Evolutionary conservation across 176 grass and related monocot species (phyloP), one percentile per base, ranked within the genome.

Genomic region (Eleusine indica): DNA sequence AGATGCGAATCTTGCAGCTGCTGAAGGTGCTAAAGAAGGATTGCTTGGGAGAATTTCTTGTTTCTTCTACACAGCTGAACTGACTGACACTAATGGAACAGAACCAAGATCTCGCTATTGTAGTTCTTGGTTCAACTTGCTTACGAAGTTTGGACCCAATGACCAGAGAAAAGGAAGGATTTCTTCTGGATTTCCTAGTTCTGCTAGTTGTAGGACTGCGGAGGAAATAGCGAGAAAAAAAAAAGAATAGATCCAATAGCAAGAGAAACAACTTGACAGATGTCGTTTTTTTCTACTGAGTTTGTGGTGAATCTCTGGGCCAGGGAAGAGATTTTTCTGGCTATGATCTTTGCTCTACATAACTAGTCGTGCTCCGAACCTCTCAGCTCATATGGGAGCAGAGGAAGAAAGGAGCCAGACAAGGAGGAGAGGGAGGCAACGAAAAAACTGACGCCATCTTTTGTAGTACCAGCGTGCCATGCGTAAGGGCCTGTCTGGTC

Each of bases 381-480:
- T 79, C 74, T 83, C 73, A 70, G 84, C 74, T 83, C 61, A 68
- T 52, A 37, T 10, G 73, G 74, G 58, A 58, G 58, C 2, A 66
- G 71, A 19, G 54, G 82, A 57, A 54, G 84, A 43, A 35, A 38
- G 22, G 73, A 82, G 83, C 65, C 46, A 85, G 67, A 72, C 44
- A 86, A 49, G 68, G 51, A 68, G 84, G 79, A 49, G 80, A 74
- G 68, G 61, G 70, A 14, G 47, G 79, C 79, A 68, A 87, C 74
- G 78, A 80, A 80, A 80, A 86, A 82, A 83, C 60, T 7, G 68
- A 75, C 49, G 88, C 88, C 80, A 25, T 80, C 54, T 83, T 90
- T 87, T 90, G 88, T 86, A 79, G 54, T 39, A 46, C 44, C 56
- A 66, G 73, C 70, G 84, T 67, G 60, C 84, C 80, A 57, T 42